Evolutionary conservation across 768 basidiomycete genomes (phyloP).

Genomic region (Pulveroboletus ravenelii): DNA sequence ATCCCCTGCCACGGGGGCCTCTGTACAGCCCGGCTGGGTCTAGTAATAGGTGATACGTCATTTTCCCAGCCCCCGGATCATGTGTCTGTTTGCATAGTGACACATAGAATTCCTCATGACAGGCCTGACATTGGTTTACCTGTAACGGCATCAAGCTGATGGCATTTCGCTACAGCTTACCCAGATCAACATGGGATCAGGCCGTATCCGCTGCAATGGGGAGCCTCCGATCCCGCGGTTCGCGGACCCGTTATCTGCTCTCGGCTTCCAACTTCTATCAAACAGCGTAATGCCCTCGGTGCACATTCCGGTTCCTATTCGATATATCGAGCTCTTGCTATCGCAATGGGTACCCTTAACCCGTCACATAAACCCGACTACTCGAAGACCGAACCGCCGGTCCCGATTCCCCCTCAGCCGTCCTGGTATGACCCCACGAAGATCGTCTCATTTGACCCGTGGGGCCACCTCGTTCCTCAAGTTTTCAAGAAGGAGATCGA

Average conservation of each 20-base stretch:
- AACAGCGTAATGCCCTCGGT: conserved; percentile 89
- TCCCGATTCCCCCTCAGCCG: conserved; percentile 70
- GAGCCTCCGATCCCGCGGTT: conserved; percentile 52
- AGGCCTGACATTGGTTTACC: background rate
- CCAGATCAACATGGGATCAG: conserved; percentile 90
- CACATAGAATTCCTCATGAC: conserved; percentile 1
- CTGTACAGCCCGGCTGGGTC: background rate
- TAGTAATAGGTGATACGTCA: background rate
- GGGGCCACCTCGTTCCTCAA: conserved; percentile 80
- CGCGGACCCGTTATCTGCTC: conserved; percentile 91
- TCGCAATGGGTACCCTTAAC: conserved; percentile 81
- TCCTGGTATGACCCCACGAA: conserved; percentile 72
- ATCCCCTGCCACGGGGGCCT: background rate
- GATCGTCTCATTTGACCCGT: conserved; percentile 93
- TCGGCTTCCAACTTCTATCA: conserved; percentile 77
- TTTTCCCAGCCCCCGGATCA: conserved; percentile 9
- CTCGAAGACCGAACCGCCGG: conserved; percentile 77
- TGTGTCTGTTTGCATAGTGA: conserved; percentile 5
- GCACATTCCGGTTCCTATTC: conserved; percentile 93
- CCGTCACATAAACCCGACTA: conserved; percentile 83
- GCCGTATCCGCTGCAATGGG: conserved; percentile 81
- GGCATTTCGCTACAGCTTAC: conserved; percentile 47
- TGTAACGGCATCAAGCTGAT: conserved; percentile 10
- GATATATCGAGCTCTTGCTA: conserved; percentile 89
- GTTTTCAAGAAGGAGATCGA: conserved; percentile 62